Conservation (phyloP, 495 filamentous ascomycete species). For the Podospora sp. region DNA sequence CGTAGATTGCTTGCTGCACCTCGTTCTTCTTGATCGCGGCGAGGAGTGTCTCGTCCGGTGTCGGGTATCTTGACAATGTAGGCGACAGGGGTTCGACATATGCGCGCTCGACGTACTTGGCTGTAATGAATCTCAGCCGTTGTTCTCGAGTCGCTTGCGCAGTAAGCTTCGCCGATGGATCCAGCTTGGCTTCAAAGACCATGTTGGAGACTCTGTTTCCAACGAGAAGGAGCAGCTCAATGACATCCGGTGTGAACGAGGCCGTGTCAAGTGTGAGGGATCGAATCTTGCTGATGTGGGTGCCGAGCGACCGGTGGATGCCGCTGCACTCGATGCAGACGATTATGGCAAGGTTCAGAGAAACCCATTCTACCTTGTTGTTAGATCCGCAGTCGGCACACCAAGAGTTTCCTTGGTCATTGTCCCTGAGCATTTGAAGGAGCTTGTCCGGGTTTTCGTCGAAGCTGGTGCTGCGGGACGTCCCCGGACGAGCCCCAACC, state of each 20-base stretch:
- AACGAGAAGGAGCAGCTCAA: conserved; percentile 89
- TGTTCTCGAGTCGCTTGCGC: conserved; percentile 83
- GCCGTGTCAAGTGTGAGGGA: conserved; percentile 94
- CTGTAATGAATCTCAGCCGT: conserved; percentile 87
- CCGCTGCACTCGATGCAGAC: conserved; percentile 98
- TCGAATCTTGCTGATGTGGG: conserved; percentile 95
- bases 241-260: conserved; percentile 93
- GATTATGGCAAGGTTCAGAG: conserved; percentile 94
- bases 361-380: conserved; percentile 96
- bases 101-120: conserved; percentile 85
- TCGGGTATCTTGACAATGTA: conserved; percentile 73
- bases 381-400: conserved; percentile 95
- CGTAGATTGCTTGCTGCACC: conserved; percentile 87
- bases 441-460: conserved; percentile 79
- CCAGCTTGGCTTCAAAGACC: conserved; percentile 90
- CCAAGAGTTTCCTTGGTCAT: conserved; percentile 89
- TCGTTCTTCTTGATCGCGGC: conserved; percentile 94
- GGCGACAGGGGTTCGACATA: conserved; percentile 79
- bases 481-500: conserved; percentile 79
- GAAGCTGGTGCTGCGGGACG: conserved; percentile 69
- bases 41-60: conserved; percentile 87
- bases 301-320: conserved; percentile 94
- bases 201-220: conserved; percentile 96
- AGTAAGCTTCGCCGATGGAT: conserved; percentile 68
- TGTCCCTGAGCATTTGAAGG: conserved; percentile 82